Evolutionary conservation across 306 rosid genomes (phyloP).

Genomic region (Albizia julibrissin): DNA sequence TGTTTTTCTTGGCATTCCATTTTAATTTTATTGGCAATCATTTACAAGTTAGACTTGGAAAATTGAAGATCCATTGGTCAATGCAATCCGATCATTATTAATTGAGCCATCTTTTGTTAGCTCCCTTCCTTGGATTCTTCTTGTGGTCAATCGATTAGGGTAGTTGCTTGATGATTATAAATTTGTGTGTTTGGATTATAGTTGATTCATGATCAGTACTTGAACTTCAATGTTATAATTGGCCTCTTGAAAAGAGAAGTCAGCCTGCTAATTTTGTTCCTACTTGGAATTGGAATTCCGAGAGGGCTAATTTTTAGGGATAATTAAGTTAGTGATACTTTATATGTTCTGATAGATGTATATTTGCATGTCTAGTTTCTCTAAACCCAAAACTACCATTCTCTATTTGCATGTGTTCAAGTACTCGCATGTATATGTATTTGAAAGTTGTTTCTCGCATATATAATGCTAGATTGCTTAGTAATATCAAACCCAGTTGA

Average conservation of each 20-base stretch:
- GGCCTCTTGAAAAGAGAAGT: background rate
- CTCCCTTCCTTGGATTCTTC: background rate
- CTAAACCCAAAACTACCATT: background rate
- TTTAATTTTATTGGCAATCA: background rate
- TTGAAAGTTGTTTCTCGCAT: background rate
- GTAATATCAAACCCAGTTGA: background rate
- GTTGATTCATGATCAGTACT: background rate
- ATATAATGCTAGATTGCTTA: background rate
- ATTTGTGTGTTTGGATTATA: background rate
- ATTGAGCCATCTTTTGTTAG: background rate
- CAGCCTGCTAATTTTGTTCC: background rate
- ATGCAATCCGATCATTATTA: background rate
- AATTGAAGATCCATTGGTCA: background rate
- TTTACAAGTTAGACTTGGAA: background rate
- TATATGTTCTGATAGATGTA: background rate
- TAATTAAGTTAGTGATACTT: background rate
- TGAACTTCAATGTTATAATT: background rate
- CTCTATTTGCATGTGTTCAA: background rate
- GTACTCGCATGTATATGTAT: background rate
- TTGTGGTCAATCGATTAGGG: background rate
- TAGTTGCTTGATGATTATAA: conserved; percentile 4
- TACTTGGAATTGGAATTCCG: background rate
- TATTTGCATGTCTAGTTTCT: background rate
- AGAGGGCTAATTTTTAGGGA: background rate
- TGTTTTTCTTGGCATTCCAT: background rate